Evolutionary conservation across 2,329 filamentous ascomycete species (phyloP), one percentile per base, ranked within the genome.

Genomic region (Sarocladium strictum): DNA sequence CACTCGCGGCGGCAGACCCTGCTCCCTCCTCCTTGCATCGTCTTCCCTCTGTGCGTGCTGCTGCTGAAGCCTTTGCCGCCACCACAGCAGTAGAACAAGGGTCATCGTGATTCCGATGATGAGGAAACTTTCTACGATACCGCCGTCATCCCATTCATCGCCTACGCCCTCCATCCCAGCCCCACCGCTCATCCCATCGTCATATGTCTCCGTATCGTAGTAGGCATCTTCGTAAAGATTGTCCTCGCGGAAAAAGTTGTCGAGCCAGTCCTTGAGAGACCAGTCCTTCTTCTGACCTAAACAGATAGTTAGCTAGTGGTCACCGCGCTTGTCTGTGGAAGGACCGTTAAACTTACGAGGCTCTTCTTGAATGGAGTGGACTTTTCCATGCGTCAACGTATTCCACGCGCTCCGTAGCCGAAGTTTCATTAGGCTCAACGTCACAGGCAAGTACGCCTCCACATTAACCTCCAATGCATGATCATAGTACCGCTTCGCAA

Each of bases 401-500:
- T 97, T 97, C 94, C 94, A 99, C 62, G 90, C 94, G 66, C 90
- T 96, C 57, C 92, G 83, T 53, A 87, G 74, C 11, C 93, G 80
- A 56, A 99, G 76, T 69, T 96, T 96, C 58, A 96, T 76, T 50
- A 99, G 74, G 59, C 90, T 93, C 27, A 99, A 74, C 11, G 90
- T 90, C 3, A 97, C 94, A 0, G 94, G 94, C 1, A 97, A 78
- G 66, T 97, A 97, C 0, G 94, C 92, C 70, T 99, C 95, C 50
- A 86, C 80, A 63, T 96, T 99, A 1, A 93, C 92, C 64, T 92
- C 90, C 27, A 97, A 75, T 1, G 94, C 93, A 57, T 94, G 81
- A 63, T 99, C 94, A 66, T 99, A 99, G 71, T 92, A 96, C 54
- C 94, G 80, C 72, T 99, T 99, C 2, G 95, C 94, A 55, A 99